phyloP scores from a whole-genome alignment of 768 basidiomycete species.

The Antrodiella citrinella region DNA sequence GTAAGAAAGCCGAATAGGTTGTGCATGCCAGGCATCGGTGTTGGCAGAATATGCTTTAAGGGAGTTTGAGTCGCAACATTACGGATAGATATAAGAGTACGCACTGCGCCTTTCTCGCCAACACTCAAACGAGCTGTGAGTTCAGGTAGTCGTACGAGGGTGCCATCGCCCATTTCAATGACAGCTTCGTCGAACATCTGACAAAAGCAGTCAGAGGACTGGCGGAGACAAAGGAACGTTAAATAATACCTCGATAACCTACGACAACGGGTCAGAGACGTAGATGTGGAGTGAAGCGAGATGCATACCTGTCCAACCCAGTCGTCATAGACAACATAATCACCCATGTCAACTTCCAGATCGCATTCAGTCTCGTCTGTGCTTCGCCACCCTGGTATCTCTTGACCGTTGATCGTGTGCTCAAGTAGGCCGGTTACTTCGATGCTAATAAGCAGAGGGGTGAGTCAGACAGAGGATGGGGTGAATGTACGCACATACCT shows the following conservation, averaged over 20 bases:
- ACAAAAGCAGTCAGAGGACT: no score
- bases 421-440: constrained; percentile 59
- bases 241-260: constrained; percentile 74
- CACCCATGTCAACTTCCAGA: constrained; percentile 62
- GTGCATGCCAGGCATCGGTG: constrained; percentile 36
- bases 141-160: constrained; percentile 68
- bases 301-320: constrained; percentile 82
- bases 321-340: constrained; percentile 74
- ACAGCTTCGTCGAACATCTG: constrained; percentile 82
- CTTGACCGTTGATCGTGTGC: constrained; percentile 62
- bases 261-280: constrained; percentile 7
- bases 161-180: constrained; percentile 55
- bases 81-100: constrained; percentile 17
- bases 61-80: not conserved
- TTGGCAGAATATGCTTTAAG: constrained; percentile 53
- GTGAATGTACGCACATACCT: constrained; percentile 10
- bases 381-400: constrained; percentile 56
- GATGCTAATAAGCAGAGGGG: constrained; percentile 21
- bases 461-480: not conserved
- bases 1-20: constrained; percentile 39
- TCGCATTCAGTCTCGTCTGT: constrained; percentile 48
- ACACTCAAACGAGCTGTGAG: constrained; percentile 67
- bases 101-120: constrained; percentile 68
- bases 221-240: constrained; percentile 6
- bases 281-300: constrained; percentile 7